Conservation (phyloP, 805 yeast species). For the Candida arabinofermentans region DNA sequence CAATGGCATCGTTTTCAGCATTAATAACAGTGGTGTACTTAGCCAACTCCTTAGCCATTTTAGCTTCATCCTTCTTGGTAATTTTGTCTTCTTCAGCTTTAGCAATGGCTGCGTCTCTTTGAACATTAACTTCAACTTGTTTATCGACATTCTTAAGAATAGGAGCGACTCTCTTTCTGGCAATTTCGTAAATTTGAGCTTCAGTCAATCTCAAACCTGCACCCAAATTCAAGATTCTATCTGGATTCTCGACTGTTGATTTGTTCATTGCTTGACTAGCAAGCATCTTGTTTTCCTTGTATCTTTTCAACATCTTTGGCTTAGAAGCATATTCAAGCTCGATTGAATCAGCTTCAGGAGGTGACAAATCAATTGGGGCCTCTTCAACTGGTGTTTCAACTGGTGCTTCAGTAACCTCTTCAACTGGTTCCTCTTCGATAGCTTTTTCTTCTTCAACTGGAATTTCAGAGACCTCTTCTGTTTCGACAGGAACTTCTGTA, state of each 20-base stretch:
- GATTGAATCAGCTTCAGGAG: constrained; percentile 33
- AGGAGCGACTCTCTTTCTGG: constrained; percentile 52
- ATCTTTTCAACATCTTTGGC: constrained; percentile 45
- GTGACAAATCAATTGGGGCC: constrained; percentile 27
- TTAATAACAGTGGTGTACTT: constrained; percentile 36
- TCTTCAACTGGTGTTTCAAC: constrained; percentile 6
- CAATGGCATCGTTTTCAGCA: constrained; percentile 35
- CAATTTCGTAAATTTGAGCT: constrained; percentile 51
- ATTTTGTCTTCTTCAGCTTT: constrained; percentile 36
- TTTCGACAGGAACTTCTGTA: too few species aligned
- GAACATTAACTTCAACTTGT: constrained; percentile 41
- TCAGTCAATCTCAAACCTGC: constrained; percentile 52
- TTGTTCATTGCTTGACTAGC: constrained; percentile 44
- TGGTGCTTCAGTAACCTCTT: constrained; percentile 5
- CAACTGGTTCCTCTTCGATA: constrained; percentile 6
- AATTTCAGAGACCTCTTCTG: constrained; percentile 12
- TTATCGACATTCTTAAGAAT: constrained; percentile 47
- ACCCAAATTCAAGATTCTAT: constrained; percentile 47
- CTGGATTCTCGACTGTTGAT: constrained; percentile 42
- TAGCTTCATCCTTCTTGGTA: constrained; percentile 28
- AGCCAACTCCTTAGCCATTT: constrained; percentile 35
- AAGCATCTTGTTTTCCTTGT: constrained; percentile 44
- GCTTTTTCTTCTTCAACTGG: constrained; percentile 4
- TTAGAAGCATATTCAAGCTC: constrained; percentile 39
- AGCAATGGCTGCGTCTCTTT: constrained; percentile 37